phyloP scores from a whole-genome alignment of 2,329 filamentous ascomycete genomes.

The Beauveria asiatica region DNA sequence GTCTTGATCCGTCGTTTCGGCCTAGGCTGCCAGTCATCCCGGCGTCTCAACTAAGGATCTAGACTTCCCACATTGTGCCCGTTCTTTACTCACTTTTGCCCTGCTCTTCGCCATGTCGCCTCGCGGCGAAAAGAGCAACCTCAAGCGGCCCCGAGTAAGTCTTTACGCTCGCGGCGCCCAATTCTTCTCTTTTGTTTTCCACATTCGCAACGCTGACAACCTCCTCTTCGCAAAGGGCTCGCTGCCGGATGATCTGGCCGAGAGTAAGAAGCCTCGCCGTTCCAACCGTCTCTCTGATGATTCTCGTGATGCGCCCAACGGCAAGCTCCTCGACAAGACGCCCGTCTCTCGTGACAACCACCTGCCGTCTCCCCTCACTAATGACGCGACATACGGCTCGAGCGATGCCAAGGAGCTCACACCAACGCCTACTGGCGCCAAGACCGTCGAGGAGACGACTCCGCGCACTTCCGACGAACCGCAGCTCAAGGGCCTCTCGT shows the following conservation, averaged over 20 bases:
- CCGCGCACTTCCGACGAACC: conserved; percentile 43
- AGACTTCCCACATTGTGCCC: neutral
- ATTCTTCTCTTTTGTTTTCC: conserved; percentile 9
- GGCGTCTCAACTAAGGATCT: neutral
- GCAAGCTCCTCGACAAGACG: conserved; percentile 37
- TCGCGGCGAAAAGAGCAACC: conserved; percentile 66
- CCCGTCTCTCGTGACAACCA: conserved; percentile 56
- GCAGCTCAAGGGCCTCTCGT: conserved; percentile 38
- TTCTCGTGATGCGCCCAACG: neutral
- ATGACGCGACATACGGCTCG: conserved; percentile 47
- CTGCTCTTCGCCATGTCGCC: conserved; percentile 41
- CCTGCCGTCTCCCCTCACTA: conserved; percentile 73
- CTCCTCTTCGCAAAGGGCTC: conserved; percentile 45
- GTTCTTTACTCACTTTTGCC: neutral
- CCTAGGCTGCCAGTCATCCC: conserved; percentile 8
- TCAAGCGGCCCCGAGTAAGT: conserved; percentile 72
- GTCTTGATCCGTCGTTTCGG: neutral
- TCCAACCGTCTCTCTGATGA: conserved; percentile 56
- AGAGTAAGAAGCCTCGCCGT: conserved; percentile 76
- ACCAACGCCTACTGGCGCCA: conserved; percentile 57
- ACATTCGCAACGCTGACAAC: conserved; percentile 16
- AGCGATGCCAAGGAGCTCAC: conserved; percentile 61
- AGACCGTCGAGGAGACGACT: conserved; percentile 44
- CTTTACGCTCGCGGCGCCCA: conserved; percentile 11
- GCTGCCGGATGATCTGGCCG: conserved; percentile 52